Evolutionary conservation across 441 rosid species (phyloP).

Genomic region (Adansonia rubrostipa): DNA sequence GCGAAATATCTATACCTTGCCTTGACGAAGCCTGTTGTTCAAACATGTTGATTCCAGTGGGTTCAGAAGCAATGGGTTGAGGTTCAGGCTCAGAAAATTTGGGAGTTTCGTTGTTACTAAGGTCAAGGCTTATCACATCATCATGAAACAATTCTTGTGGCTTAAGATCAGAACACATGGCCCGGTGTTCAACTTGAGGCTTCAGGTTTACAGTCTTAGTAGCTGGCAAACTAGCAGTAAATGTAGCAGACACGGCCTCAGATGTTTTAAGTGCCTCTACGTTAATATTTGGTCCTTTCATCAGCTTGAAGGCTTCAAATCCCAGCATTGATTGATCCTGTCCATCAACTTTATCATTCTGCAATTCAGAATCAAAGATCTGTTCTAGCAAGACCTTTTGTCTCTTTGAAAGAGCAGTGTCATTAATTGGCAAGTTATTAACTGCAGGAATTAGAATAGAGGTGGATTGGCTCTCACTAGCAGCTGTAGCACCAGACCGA

Average conservation of each 20-base stretch:
- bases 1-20: constrained; percentile 31
- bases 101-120: constrained; percentile 34
- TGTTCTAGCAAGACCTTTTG: constrained; percentile 28
- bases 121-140: constrained; percentile 7
- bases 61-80: constrained; percentile 23
- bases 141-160: constrained; percentile 27
- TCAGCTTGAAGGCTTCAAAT: constrained; percentile 26
- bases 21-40: constrained; percentile 31
- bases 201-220: constrained; percentile 35
- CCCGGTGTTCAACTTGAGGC: constrained; percentile 35
- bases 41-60: constrained; percentile 37
- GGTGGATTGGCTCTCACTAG: constrained; percentile 40
- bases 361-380: constrained; percentile 37
- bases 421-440: constrained; percentile 35
- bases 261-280: constrained; percentile 34
- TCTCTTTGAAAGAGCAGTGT: constrained; percentile 31
- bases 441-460: constrained; percentile 31
- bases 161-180: constrained; percentile 34
- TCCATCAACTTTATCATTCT: constrained; percentile 30
- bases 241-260: constrained; percentile 35
- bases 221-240: constrained; percentile 40
- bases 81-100: constrained; percentile 32
- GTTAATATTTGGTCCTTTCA: constrained; percentile 30
- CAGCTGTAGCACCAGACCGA: constrained; percentile 30
- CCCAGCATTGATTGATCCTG: constrained; percentile 31